These are phyloP conservation scores for Cladosporium sp. DNA, from an alignment of 2,329 filamentous ascomycete genomes.

Conservation along the genomic window DNA sequence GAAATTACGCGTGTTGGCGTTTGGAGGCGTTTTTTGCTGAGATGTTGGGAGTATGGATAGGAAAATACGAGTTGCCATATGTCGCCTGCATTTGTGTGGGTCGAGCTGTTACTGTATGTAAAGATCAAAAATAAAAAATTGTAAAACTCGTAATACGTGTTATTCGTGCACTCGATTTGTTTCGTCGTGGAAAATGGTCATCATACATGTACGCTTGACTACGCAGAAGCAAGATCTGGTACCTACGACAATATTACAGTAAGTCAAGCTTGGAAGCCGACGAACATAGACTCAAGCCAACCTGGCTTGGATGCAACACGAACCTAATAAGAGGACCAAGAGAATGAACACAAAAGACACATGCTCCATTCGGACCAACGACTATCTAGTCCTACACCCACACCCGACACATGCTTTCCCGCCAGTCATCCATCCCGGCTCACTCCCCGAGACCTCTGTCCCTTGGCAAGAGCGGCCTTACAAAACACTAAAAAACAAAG, in stretches of 20 bases:
- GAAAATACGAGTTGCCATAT: background rate
- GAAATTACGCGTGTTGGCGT: background rate
- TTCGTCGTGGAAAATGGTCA: no score
- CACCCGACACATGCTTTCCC: background rate
- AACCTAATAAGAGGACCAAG: background rate
- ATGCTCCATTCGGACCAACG: background rate
- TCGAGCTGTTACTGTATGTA: background rate
- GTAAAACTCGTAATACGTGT: background rate
- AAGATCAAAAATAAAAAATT: background rate
- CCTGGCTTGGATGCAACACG: background rate
- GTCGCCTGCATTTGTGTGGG: background rate
- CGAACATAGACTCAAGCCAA: background rate
- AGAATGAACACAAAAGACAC: background rate
- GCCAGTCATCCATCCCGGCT: background rate
- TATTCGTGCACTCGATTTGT: no score
- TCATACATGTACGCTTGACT: no score
- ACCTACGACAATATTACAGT: background rate
- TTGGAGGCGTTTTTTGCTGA: slow-evolving; percentile 1
- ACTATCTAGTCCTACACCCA: background rate
- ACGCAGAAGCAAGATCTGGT: background rate
- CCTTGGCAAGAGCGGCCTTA: no score
- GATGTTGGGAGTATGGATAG: background rate
- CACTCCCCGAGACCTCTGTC: background rate
- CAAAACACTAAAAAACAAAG: background rate
- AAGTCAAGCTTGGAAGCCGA: background rate